These are phyloP conservation scores for Xylaria sp. DNA, from an alignment of 2,329 filamentous ascomycete genomes.

Conservation along the genomic window DNA sequence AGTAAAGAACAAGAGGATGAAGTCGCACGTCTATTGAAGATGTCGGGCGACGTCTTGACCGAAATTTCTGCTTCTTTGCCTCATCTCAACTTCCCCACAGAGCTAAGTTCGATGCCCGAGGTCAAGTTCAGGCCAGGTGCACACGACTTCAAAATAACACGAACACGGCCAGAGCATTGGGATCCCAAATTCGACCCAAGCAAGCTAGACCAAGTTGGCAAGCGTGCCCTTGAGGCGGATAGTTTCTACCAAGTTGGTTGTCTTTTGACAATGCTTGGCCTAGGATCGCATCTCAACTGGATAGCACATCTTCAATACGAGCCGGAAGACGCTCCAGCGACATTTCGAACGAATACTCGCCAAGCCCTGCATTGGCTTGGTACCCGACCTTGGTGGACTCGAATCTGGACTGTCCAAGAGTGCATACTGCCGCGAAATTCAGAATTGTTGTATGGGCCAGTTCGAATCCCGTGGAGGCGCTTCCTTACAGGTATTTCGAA, in stretches of 20 bases:
- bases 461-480: conserved; percentile 23
- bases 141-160: conserved; percentile 20
- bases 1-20: conserved; percentile 17
- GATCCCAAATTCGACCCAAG: conserved; percentile 12
- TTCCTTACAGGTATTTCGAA: conserved; percentile 29
- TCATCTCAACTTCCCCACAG: conserved; percentile 2
- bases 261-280: conserved; percentile 12
- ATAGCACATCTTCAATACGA: conserved; percentile 24
- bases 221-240: conserved; percentile 22
- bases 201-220: conserved; percentile 11
- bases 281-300: conserved; percentile 25
- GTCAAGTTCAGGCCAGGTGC: conserved; percentile 2
- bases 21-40: conserved; percentile 3
- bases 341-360: conserved; percentile 30
- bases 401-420: conserved; percentile 33
- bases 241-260: conserved; percentile 28
- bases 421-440: conserved; percentile 27
- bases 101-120: conserved; percentile 11
- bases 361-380: conserved; percentile 29
- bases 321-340: conserved; percentile 14
- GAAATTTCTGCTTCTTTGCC: conserved; percentile 17
- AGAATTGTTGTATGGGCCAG: conserved; percentile 24
- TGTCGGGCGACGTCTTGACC: background rate
- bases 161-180: conserved; percentile 26
- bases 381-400: conserved; percentile 29